Percentiles rank a stretch among this genome's conserved stretches.
Conservation (phyloP, 2,329 filamentous ascomycete species). For the Pseudonectria foliicola region DNA sequence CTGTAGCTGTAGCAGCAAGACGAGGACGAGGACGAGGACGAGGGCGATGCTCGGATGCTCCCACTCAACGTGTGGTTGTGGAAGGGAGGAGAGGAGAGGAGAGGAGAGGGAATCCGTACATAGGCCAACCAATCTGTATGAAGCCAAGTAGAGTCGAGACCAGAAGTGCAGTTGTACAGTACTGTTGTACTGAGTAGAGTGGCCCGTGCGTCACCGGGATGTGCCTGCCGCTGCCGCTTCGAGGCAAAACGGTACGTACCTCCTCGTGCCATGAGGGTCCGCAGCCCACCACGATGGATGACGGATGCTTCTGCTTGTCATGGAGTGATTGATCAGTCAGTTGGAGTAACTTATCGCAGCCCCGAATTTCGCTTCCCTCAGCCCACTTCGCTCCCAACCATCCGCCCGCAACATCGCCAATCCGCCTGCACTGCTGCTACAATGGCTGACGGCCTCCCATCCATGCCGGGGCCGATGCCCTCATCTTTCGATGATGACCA, state of each 20-base stretch:
- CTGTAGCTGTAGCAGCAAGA: too few species aligned
- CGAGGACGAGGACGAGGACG: too few species aligned
- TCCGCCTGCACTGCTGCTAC: conserved; percentile 2
- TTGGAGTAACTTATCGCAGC: too few species aligned
- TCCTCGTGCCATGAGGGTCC: conserved; percentile 2
- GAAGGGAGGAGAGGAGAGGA: too few species aligned
- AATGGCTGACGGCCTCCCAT: conserved; percentile 29
- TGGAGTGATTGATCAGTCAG: too few species aligned
- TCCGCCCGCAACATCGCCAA: conserved; percentile 4
- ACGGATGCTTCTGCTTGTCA: conserved; percentile 15
- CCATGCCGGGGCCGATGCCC: conserved; percentile 49
- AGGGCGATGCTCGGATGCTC: too few species aligned
- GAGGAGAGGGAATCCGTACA: too few species aligned
- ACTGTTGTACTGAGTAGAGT: too few species aligned
- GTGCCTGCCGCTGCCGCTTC: conserved; percentile 1
- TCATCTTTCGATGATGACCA: conserved; percentile 74
- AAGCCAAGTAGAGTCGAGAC: not conserved
- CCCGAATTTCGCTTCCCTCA: conserved; percentile 17
- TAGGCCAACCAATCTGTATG: too few species aligned
- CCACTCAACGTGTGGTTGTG: too few species aligned
- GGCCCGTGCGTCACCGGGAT: too few species aligned
- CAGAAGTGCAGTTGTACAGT: not conserved
- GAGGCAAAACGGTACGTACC: conserved; percentile 10
- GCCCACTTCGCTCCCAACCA: conserved; percentile 13
- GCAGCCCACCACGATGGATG: not conserved